A percentile compares a stretch with the other conserved stretches of the same genome.
phyloP scores from a whole-genome alignment of 2,329 filamentous ascomycete species.

The Fusarium sp. region DNA sequence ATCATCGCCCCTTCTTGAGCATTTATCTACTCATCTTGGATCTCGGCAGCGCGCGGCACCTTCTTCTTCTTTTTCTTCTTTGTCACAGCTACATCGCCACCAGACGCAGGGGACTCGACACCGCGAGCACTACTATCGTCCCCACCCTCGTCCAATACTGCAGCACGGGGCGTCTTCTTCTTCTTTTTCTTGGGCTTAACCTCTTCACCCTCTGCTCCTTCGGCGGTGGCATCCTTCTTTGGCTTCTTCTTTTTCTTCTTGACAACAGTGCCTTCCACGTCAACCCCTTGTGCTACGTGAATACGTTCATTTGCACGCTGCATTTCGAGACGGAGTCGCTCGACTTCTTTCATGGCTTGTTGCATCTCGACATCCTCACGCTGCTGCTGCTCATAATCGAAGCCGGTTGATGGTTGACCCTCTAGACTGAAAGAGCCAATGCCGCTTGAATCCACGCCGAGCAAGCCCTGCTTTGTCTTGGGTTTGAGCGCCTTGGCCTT shows the following conservation, averaged over 20 bases:
- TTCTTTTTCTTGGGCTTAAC: constrained; percentile 48
- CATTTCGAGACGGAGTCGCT: constrained; percentile 88
- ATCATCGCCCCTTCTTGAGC: neutral
- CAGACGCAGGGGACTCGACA: constrained; percentile 34
- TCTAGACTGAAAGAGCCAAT: constrained; percentile 79
- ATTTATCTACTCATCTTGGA: constrained; percentile 40
- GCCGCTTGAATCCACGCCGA: constrained; percentile 88
- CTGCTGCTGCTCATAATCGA: constrained; percentile 73
- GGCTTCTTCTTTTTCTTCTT: constrained; percentile 70
- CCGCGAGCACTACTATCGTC: constrained; percentile 36
- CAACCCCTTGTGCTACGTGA: constrained; percentile 74
- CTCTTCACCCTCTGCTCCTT: constrained; percentile 35
- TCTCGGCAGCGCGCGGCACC: constrained; percentile 45
- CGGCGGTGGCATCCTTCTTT: constrained; percentile 54
- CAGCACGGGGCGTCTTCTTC: constrained; percentile 46
- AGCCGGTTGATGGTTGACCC: constrained; percentile 49
- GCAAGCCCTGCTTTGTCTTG: constrained; percentile 72
- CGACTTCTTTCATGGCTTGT: constrained; percentile 87
- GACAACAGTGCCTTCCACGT: constrained; percentile 72
- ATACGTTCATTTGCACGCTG: constrained; percentile 82
- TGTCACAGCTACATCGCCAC: constrained; percentile 49
- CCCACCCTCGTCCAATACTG: constrained; percentile 23
- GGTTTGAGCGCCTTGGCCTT: constrained; percentile 63
- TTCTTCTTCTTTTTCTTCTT: constrained; percentile 63
- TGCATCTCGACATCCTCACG: constrained; percentile 90